Percentiles rank a stretch among this genome's conserved stretches.
Evolutionary conservation across 139 green algal genomes (phyloP).

Genomic region (Chlamydomonas eustigma): DNA sequence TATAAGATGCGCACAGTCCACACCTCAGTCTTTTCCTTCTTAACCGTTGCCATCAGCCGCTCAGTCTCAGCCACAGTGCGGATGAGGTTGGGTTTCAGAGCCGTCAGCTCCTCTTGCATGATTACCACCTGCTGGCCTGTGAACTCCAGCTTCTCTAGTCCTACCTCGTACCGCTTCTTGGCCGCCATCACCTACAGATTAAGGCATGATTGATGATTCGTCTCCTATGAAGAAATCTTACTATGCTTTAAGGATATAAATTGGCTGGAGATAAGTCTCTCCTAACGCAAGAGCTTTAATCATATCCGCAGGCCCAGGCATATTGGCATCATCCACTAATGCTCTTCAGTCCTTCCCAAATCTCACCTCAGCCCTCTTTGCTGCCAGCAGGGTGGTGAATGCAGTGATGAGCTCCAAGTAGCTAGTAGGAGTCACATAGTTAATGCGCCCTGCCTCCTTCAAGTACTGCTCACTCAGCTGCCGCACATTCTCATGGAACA

Average conservation of each 20-base stretch:
- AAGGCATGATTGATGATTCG: background rate
- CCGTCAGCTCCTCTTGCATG: conserved; percentile 44
- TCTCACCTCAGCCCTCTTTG: conserved; percentile 48
- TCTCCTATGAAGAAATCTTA: too few relatives aligned
- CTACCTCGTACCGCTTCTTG: conserved; percentile 62
- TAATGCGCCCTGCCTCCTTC: conserved; percentile 62
- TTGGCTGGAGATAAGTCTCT: too few relatives aligned
- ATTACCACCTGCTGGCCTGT: conserved; percentile 47
- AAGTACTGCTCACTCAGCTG: conserved; percentile 36
- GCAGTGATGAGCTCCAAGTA: conserved; percentile 75
- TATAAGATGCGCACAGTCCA: too few relatives aligned
- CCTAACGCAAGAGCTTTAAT: too few relatives aligned
- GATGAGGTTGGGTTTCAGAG: conserved; percentile 66
- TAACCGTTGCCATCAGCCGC: conserved; percentile 55
- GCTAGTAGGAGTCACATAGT: conserved; percentile 78
- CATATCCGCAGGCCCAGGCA: too few relatives aligned
- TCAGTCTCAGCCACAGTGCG: conserved; percentile 68
- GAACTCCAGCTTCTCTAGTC: conserved; percentile 69
- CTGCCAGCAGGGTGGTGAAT: conserved; percentile 56
- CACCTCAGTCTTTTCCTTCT: conserved; percentile 57
- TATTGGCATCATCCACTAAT: background rate
- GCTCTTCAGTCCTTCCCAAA: background rate
- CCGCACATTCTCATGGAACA: conserved; percentile 46
- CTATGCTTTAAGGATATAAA: too few relatives aligned
- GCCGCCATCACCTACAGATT: conserved; percentile 47